Evolutionary conservation across 305 asterid genomes (phyloP).

Genomic region (Stenogyne calaminthoides): DNA sequence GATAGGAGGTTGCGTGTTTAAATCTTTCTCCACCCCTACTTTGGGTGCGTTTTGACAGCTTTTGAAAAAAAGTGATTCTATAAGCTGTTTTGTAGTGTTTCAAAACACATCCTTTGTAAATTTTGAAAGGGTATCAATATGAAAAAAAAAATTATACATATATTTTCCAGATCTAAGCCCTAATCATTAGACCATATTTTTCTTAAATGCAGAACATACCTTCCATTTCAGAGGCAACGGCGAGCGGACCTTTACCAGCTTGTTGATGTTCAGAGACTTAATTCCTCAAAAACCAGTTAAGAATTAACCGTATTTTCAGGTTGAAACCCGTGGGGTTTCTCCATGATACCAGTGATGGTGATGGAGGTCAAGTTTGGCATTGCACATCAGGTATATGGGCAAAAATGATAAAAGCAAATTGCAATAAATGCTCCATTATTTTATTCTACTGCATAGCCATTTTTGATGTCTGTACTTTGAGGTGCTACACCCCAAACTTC

Average conservation of each 20-base stretch:
- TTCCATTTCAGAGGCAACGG: constrained; percentile 81
- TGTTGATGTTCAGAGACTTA: constrained; percentile 70
- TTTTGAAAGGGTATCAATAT: background rate
- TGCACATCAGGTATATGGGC: constrained; percentile 3
- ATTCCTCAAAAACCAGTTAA: constrained; percentile 31
- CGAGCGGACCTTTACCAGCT: constrained; percentile 90
- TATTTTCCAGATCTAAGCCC: background rate
- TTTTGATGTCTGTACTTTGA: background rate
- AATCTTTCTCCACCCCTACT: background rate
- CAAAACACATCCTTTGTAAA: no score
- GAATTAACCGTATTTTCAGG: background rate
- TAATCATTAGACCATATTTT: background rate
- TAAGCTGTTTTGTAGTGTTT: no score
- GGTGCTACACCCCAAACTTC: background rate
- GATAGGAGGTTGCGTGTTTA: no score
- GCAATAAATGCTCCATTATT: constrained; percentile 20
- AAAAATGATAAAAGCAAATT: constrained; percentile 8
- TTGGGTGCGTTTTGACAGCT: no score
- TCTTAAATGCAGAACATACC: constrained; percentile 52
- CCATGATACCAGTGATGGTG: background rate
- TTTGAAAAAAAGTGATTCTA: no score
- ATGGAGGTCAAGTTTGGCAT: constrained; percentile 8
- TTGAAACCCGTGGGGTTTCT: background rate
- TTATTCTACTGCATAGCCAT: background rate
- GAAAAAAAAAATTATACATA: background rate